Conservation (phyloP, 805 yeast species). For the Scheffersomyces lignosus region DNA sequence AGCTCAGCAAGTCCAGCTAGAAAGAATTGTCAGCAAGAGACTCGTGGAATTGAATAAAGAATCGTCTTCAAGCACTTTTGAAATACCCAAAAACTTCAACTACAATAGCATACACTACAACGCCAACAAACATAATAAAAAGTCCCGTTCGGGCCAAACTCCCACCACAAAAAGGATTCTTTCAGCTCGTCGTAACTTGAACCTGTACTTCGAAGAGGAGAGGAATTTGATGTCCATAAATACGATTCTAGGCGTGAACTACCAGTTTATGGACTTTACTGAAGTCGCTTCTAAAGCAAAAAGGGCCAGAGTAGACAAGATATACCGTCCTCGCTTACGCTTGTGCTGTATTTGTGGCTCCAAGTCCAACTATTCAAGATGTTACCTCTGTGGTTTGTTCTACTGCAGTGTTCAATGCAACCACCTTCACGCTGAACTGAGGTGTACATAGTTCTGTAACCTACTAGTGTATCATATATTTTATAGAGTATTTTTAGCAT, state of each 20-base stretch:
- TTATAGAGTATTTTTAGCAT: too few relatives aligned
- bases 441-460: constrained; percentile 25
- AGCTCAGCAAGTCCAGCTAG: constrained; percentile 43
- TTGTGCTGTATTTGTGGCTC: constrained; percentile 44
- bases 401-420: constrained; percentile 43
- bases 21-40: constrained; percentile 36
- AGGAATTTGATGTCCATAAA: constrained; percentile 43
- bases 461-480: too few relatives aligned
- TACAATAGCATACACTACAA: constrained; percentile 31
- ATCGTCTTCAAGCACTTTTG: constrained; percentile 30
- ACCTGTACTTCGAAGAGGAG: constrained; percentile 47
- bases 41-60: constrained; percentile 37
- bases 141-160: constrained; percentile 40
- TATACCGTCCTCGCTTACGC: constrained; percentile 33
- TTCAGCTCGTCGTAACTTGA: constrained; percentile 43
- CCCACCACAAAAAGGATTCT: constrained; percentile 44
- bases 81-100: constrained; percentile 41
- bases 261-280: constrained; percentile 39
- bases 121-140: constrained; percentile 19
- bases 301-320: constrained; percentile 16
- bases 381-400: constrained; percentile 40
- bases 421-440: constrained; percentile 40
- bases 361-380: constrained; percentile 37
- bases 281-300: constrained; percentile 11
- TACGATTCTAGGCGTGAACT: constrained; percentile 40